These are phyloP conservation scores for Picea sitchensis DNA, from an alignment of 75 land plant species.

Conservation along the genomic window DNA sequence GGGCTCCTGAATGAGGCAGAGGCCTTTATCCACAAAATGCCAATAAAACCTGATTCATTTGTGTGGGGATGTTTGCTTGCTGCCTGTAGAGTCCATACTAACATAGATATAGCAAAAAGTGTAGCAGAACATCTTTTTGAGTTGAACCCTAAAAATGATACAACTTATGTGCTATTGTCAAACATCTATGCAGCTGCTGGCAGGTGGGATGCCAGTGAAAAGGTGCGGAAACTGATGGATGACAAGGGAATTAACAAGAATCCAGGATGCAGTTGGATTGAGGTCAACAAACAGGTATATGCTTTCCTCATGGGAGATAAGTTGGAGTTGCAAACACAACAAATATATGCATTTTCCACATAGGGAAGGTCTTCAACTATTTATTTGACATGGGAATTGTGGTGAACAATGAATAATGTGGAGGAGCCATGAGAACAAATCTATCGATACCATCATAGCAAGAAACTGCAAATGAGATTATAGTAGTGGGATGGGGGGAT, in stretches of 20 bases:
- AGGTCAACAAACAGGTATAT: slow-evolving; percentile 17
- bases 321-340: no score
- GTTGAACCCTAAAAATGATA: neutral
- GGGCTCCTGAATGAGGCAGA: no score
- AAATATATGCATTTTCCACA: no score
- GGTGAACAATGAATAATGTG: no score
- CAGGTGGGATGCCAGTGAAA: slow-evolving; percentile 18
- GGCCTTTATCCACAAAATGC: no score
- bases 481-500: no score
- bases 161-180: slow-evolving; percentile 16
- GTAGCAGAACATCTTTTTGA: slow-evolving; percentile 5
- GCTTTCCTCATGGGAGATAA: slow-evolving; percentile 17
- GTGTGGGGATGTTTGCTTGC: slow-evolving; percentile 16
- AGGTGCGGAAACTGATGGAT: slow-evolving; percentile 14
- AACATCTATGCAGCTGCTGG: slow-evolving; percentile 21
- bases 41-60: slow-evolving; percentile 6
- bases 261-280: slow-evolving; percentile 25
- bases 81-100: slow-evolving; percentile 6
- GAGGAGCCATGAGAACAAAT: no score
- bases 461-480: no score
- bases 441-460: no score
- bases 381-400: no score
- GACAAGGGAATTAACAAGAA: slow-evolving; percentile 13
- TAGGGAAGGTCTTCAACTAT: no score
- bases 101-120: neutral